A percentile compares a stretch with the other conserved stretches of the same genome.
Evolutionary conservation across 1,139 yeast genomes (phyloP).

Genomic region (Taphrina wiesneri): DNA sequence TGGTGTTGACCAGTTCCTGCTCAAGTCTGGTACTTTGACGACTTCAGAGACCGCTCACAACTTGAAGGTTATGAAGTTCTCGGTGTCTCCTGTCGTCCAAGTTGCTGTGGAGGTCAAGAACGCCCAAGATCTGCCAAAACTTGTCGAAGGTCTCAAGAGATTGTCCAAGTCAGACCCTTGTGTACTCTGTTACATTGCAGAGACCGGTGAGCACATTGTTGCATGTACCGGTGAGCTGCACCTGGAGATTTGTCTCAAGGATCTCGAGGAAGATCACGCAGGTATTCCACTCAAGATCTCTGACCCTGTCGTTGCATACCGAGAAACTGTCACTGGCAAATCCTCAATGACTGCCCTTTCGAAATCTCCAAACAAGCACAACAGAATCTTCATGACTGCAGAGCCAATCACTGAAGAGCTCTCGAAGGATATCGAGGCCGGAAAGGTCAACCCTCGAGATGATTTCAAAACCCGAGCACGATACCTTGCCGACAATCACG

Average conservation of each 20-base stretch:
- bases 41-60: constrained; percentile 96
- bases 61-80: constrained; percentile 99
- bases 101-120: constrained; percentile 99
- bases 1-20: constrained; percentile 99
- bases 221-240: constrained; percentile 99
- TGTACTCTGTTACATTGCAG: constrained; percentile 82
- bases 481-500: constrained; percentile 97
- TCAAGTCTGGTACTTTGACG: constrained; percentile 99
- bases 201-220: constrained; percentile 99
- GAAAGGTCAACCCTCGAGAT: constrained; percentile 91
- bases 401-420: constrained; percentile 94
- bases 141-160: constrained; percentile 99
- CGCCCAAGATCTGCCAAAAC: constrained; percentile 98
- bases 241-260: constrained; percentile 94
- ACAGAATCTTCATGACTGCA: constrained; percentile 98
- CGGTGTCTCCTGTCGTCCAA: constrained; percentile 99
- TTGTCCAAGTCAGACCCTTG: constrained; percentile 99
- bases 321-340: constrained; percentile 95
- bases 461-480: constrained; percentile 99
- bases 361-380: constrained; percentile 99
- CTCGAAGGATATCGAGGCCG: constrained; percentile 85
- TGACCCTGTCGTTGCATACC: constrained; percentile 97
- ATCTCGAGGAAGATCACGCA: constrained; percentile 98
- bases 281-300: constrained; percentile 98
- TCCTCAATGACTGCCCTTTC: constrained; percentile 96